Conservation (phyloP, 805 yeast genomes). For the Sugiyamaella chiloensis region DNA sequence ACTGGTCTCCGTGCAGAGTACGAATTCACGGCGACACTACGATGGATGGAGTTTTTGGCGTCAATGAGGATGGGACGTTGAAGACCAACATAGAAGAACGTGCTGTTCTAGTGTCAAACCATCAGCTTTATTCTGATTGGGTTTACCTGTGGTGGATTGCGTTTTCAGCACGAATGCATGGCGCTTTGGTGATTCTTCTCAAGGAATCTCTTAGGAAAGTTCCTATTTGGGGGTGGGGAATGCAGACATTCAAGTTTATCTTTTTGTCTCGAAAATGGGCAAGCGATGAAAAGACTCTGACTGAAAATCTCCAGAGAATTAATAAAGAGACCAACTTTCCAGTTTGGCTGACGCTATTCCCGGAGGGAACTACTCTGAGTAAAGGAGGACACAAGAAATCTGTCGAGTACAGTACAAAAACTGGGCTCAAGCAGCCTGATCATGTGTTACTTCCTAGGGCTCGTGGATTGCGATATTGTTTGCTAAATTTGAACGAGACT, state of each 20-base stretch:
- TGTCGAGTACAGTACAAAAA: constrained; percentile 52
- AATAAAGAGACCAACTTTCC: constrained; percentile 51
- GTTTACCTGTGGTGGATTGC: constrained; percentile 82
- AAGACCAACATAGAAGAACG: constrained; percentile 42
- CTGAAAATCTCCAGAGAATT: constrained; percentile 51
- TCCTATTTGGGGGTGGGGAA: constrained; percentile 83
- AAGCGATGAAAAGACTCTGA: constrained; percentile 59
- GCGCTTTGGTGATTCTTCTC: constrained; percentile 66
- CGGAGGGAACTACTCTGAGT: constrained; percentile 91
- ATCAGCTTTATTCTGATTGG: constrained; percentile 95
- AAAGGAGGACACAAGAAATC: constrained; percentile 59
- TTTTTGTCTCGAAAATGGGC: constrained; percentile 86
- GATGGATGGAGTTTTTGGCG: constrained; percentile 26
- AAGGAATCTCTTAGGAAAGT: constrained; percentile 67
- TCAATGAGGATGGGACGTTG: constrained; percentile 24
- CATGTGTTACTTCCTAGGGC: constrained; percentile 79
- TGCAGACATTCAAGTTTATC: constrained; percentile 72
- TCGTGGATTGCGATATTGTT: constrained; percentile 70
- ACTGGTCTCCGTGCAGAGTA: constrained; percentile 30
- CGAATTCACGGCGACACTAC: constrained; percentile 29
- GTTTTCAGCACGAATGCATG: constrained; percentile 63
- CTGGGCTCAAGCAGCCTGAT: constrained; percentile 41
- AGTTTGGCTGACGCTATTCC: constrained; percentile 73
- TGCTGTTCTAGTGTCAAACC: constrained; percentile 76
- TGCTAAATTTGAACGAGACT: constrained; percentile 46